Evolutionary conservation across 1,284 basidiomycete species (phyloP).

Genomic region (Microbotryum saponariae): DNA sequence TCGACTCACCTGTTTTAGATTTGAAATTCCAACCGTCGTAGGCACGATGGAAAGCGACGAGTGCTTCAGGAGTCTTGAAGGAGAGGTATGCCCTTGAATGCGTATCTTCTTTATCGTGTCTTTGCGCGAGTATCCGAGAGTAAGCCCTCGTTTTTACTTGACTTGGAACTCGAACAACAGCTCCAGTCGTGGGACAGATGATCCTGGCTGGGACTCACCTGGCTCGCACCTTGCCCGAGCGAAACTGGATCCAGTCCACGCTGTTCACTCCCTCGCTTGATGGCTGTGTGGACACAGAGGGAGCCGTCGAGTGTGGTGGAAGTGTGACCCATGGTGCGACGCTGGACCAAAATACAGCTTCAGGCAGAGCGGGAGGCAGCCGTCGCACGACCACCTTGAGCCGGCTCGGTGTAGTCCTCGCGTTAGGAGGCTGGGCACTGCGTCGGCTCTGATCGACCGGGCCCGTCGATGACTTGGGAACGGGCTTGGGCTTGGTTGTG

Average conservation of each 20-base stretch:
- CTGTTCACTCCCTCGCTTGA: slow-evolving; percentile 1
- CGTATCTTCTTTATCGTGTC: slow-evolving; percentile 60
- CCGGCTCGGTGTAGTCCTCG: too few species aligned
- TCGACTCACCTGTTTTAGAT: slow-evolving; percentile 70
- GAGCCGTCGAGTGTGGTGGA: slow-evolving; percentile 60
- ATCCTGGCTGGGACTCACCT: slow-evolving; percentile 9
- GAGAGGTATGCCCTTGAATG: slow-evolving; percentile 85
- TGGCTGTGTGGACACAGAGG: slow-evolving; percentile 58
- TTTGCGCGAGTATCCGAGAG: slow-evolving; percentile 30
- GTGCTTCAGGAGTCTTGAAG: slow-evolving; percentile 64
- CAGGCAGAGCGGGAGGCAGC: slow-evolving; percentile 84
- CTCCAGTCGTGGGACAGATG: background rate
- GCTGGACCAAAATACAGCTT: slow-evolving; percentile 85
- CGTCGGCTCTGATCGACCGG: too few species aligned
- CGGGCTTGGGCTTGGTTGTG: too few species aligned
- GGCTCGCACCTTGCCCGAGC: slow-evolving; percentile 28
- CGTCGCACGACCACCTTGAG: slow-evolving; percentile 83
- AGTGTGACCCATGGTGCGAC: slow-evolving; percentile 75
- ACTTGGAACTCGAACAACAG: background rate
- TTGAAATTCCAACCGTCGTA: slow-evolving; percentile 89
- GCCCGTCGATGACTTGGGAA: too few species aligned
- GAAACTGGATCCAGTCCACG: slow-evolving; percentile 58
- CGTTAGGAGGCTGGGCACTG: slow-evolving; percentile 40
- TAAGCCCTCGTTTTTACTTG: background rate
- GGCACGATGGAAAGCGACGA: slow-evolving; percentile 68